phyloP scores from a whole-genome alignment of 768 basidiomycete species.

The Naganishia vishniacii region DNA sequence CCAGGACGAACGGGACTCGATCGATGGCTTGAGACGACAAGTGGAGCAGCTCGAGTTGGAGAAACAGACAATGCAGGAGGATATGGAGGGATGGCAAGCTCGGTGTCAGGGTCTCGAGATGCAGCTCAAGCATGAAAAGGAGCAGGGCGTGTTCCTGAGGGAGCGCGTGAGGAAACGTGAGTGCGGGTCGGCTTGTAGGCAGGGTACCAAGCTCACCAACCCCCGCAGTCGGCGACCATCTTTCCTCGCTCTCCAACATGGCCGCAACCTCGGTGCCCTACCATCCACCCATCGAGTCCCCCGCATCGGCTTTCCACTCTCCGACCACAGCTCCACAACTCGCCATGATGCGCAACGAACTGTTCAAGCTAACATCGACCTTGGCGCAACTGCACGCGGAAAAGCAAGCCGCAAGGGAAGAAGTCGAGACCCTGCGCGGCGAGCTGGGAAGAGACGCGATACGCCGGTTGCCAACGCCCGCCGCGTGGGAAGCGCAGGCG shows the following conservation, averaged over 20 bases:
- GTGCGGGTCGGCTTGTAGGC: conserved; percentile 3
- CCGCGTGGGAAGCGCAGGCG: background rate
- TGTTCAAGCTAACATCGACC: conserved; percentile 10
- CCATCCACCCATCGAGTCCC: background rate
- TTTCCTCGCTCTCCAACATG: conserved; percentile 1
- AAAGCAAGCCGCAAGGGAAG: background rate
- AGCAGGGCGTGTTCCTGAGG: conserved; percentile 77
- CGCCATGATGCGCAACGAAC: conserved; percentile 19
- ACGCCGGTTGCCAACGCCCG: too few species aligned
- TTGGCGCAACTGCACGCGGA: conserved; percentile 2
- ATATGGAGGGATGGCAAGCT: conserved; percentile 78
- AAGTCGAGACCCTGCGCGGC: background rate
- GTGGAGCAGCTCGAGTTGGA: conserved; percentile 58
- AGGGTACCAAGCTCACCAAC: background rate
- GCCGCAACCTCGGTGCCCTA: background rate
- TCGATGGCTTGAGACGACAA: background rate
- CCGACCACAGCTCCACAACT: background rate
- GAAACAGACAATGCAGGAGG: conserved; percentile 78
- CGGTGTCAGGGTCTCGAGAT: conserved; percentile 73
- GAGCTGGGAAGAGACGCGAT: background rate
- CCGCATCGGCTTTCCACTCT: background rate
- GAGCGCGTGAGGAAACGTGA: conserved; percentile 53
- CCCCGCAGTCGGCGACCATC: conserved; percentile 4
- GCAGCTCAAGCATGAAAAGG: conserved; percentile 60
- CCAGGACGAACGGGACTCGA: background rate